Conservation (phyloP, 2,329 filamentous ascomycete genomes). For the Ploettnerulaceae sp. region DNA sequence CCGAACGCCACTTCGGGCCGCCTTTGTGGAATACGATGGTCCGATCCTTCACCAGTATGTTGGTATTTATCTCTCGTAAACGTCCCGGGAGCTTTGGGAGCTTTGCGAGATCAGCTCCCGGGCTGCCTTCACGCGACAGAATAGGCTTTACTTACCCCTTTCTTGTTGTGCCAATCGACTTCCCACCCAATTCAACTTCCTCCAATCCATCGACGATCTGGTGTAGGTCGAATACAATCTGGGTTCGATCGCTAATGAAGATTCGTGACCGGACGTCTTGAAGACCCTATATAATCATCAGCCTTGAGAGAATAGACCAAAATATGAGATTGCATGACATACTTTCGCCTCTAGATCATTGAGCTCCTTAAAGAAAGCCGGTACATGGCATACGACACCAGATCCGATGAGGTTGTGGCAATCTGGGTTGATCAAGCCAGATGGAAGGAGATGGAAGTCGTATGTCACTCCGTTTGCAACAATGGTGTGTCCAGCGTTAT, state of each 20-base stretch:
- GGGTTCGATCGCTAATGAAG: slow-evolving; percentile 50
- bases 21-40: slow-evolving; percentile 57
- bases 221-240: slow-evolving; percentile 58
- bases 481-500: slow-evolving; percentile 47
- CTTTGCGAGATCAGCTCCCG: too few species aligned
- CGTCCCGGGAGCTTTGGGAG: too few species aligned
- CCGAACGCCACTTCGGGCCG: slow-evolving; percentile 60
- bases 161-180: slow-evolving; percentile 41
- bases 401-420: slow-evolving; percentile 72
- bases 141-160: slow-evolving; percentile 32
- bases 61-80: too few species aligned
- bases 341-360: slow-evolving; percentile 51
- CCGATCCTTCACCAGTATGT: slow-evolving; percentile 43
- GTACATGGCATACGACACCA: slow-evolving; percentile 62
- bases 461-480: slow-evolving; percentile 39
- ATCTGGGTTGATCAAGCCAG: slow-evolving; percentile 65
- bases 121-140: too few species aligned
- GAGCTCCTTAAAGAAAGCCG: slow-evolving; percentile 62
- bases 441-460: slow-evolving; percentile 54
- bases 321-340: background rate
- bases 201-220: slow-evolving; percentile 65
- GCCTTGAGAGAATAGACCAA: too few species aligned
- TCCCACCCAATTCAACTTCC: slow-evolving; percentile 45
- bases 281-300: slow-evolving; percentile 39
- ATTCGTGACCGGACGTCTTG: slow-evolving; percentile 51